Conservation (phyloP, 257 asterid species). For the Gentiana macrophylla region DNA sequence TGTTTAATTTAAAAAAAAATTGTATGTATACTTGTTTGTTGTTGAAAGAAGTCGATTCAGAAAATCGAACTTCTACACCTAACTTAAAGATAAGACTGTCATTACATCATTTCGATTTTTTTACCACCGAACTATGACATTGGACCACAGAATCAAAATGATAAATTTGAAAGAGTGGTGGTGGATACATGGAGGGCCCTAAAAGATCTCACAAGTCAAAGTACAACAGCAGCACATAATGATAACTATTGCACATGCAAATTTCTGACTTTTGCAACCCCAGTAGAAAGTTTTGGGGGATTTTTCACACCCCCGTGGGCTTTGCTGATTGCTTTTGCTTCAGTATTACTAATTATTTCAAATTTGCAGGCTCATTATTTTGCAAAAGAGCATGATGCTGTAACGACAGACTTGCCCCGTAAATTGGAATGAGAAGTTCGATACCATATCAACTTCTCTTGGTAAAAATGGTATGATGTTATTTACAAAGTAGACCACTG, state of each 20-base stretch:
- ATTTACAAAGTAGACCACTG: too few relatives aligned
- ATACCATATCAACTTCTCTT: too few relatives aligned
- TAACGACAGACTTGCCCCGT: too few relatives aligned
- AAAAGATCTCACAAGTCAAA: slow-evolving; percentile 44
- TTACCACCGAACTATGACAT: too few relatives aligned
- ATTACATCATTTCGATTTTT: too few relatives aligned
- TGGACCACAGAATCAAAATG: not conserved
- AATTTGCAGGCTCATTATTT: not conserved
- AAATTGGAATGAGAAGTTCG: too few relatives aligned
- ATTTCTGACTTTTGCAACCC: slow-evolving; percentile 34
- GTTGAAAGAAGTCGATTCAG: too few relatives aligned
- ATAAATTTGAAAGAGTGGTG: slow-evolving; percentile 11
- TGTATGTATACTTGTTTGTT: too few relatives aligned
- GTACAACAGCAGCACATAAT: slow-evolving; percentile 22
- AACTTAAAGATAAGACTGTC: too few relatives aligned
- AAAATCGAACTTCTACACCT: too few relatives aligned
- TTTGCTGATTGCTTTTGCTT: not conserved
- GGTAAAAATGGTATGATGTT: too few relatives aligned
- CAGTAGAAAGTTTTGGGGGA: slow-evolving; percentile 13
- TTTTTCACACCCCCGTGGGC: slow-evolving; percentile 8
- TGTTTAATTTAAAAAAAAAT: too few relatives aligned
- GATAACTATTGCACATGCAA: slow-evolving; percentile 45
- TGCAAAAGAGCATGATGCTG: not conserved
- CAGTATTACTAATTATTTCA: slow-evolving; percentile 5
- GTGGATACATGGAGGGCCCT: slow-evolving; percentile 34